Evolutionary conservation across 1,284 basidiomycete genomes (phyloP).

Genomic region (Xerocomus cyaneibrunnescens): DNA sequence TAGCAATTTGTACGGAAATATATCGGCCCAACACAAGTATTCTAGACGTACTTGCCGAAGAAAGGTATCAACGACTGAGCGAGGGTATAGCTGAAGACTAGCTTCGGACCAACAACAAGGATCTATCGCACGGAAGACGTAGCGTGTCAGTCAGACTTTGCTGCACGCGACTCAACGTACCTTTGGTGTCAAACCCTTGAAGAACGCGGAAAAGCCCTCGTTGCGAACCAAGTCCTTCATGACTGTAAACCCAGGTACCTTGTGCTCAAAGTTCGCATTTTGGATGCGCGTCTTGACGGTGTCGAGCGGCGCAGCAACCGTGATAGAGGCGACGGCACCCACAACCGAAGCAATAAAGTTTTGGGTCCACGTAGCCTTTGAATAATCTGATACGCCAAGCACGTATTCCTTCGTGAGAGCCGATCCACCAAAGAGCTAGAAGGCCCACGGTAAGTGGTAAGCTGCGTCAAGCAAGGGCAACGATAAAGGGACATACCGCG

Average conservation of each 20-base stretch:
- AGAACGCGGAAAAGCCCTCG: conserved; percentile 87
- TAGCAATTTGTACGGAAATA: neutral
- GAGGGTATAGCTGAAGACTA: conserved; percentile 97
- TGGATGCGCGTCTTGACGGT: conserved; percentile 97
- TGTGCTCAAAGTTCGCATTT: conserved; percentile 95
- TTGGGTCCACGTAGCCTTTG: conserved; percentile 91
- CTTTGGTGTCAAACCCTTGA: conserved; percentile 97
- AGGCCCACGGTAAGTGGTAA: neutral
- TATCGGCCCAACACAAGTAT: neutral
- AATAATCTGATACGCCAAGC: conserved; percentile 88
- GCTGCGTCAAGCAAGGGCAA: neutral
- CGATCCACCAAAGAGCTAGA: conserved; percentile 92
- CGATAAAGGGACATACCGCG: conserved; percentile 60
- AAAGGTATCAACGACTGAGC: conserved; percentile 95
- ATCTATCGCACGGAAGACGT: conserved; percentile 50
- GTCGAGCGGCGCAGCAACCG: conserved; percentile 94
- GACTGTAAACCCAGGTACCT: conserved; percentile 86
- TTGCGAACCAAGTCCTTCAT: conserved; percentile 86
- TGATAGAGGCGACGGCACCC: conserved; percentile 94
- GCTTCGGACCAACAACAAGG: conserved; percentile 95
- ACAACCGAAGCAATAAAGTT: conserved; percentile 95
- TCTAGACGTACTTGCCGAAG: conserved; percentile 84
- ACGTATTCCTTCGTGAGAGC: conserved; percentile 94
- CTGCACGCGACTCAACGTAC: conserved; percentile 42
- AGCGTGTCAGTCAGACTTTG: neutral